Conservation (phyloP, 192 early-diverging fungal species). For the Podila epigama region DNA sequence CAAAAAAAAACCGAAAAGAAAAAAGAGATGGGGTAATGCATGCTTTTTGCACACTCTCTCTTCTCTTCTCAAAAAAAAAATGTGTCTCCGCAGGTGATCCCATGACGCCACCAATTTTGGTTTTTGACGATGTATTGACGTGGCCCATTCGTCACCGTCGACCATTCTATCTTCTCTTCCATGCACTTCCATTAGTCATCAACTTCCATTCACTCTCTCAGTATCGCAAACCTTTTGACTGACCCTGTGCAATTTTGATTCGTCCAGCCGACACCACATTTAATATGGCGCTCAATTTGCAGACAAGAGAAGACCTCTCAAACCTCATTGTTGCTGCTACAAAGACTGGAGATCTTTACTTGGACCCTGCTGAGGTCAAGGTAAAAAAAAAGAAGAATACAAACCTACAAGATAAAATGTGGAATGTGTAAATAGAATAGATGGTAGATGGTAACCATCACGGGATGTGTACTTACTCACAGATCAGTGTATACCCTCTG, state of each 20-base stretch:
- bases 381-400: neutral
- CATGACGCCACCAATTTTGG: too few relatives aligned
- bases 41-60: neutral
- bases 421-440: neutral
- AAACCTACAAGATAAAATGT: neutral
- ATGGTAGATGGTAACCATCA: too few relatives aligned
- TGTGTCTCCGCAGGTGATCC: too few relatives aligned
- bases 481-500: neutral
- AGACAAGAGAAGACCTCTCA: slow-evolving; percentile 29
- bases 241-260: too few relatives aligned
- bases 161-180: too few relatives aligned
- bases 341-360: slow-evolving; percentile 42
- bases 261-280: too few relatives aligned
- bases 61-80: neutral
- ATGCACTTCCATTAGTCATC: neutral
- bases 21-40: too few relatives aligned
- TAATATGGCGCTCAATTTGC: slow-evolving; percentile 21
- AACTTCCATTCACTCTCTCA: neutral
- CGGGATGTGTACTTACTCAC: neutral
- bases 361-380: slow-evolving; percentile 38
- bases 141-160: too few relatives aligned
- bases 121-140: too few relatives aligned
- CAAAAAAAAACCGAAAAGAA: too few relatives aligned
- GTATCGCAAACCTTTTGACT: too few relatives aligned
- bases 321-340: slow-evolving; percentile 24